Evolutionary conservation across 495 filamentous ascomycete species (phyloP).

Genomic region (Neurospora sp.): DNA sequence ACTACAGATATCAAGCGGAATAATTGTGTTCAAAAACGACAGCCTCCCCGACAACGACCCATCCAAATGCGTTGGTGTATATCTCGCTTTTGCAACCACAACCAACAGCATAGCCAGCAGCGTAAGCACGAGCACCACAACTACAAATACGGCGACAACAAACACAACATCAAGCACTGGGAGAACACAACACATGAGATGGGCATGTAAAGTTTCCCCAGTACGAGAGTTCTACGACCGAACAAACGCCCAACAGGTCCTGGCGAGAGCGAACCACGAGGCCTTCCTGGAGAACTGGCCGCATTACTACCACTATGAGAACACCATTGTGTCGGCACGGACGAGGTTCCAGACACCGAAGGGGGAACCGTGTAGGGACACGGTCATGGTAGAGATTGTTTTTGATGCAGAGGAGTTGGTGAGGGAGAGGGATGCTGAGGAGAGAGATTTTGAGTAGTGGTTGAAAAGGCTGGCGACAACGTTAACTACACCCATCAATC

Average conservation of each 20-base stretch:
- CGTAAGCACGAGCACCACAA: not conserved
- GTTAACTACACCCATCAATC: too few relatives aligned
- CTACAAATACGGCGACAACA: not conserved
- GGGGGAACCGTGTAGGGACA: slow-evolving; percentile 8
- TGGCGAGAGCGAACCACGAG: not conserved
- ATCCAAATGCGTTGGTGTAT: not conserved
- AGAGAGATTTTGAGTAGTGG: not conserved
- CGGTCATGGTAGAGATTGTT: slow-evolving; percentile 12
- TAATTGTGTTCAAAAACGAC: not conserved
- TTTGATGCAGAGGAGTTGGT: slow-evolving; percentile 9
- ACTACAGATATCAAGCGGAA: not conserved
- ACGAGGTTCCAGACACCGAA: slow-evolving; percentile 6
- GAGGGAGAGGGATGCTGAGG: not conserved
- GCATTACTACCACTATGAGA: slow-evolving; percentile 7
- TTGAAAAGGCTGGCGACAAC: not conserved
- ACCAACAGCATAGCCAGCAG: not conserved
- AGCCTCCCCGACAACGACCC: not conserved
- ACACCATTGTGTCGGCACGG: slow-evolving; percentile 9
- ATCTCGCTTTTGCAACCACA: not conserved
- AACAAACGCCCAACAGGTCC: not conserved
- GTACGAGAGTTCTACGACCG: not conserved
- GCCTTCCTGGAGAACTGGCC: not conserved
- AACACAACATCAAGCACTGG: not conserved
- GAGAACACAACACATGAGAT: not conserved
- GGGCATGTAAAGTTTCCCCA: not conserved